phyloP scores from a whole-genome alignment of 2,329 filamentous ascomycete species.

The Colletotrichum sp. region DNA sequence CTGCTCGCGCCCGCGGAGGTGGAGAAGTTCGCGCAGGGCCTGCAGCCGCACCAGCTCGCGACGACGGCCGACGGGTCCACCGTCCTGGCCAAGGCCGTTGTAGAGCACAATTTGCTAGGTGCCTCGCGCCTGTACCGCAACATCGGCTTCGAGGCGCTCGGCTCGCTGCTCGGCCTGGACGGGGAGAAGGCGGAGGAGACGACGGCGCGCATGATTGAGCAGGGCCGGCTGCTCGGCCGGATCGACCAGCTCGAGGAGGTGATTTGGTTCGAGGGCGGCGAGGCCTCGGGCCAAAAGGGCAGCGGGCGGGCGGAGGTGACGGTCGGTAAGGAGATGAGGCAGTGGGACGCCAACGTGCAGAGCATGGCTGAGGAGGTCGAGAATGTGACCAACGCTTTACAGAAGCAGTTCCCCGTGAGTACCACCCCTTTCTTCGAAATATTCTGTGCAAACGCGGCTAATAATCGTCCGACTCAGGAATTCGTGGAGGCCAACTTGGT shows the following conservation, averaged over 20 bases:
- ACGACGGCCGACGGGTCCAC: conserved; percentile 90
- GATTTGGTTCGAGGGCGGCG: conserved; percentile 83
- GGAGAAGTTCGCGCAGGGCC: conserved; percentile 78
- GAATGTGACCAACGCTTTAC: conserved; percentile 80
- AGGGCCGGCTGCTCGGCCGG: conserved; percentile 82
- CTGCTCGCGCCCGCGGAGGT: conserved; percentile 84
- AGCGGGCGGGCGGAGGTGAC: conserved; percentile 68
- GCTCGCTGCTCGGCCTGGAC: conserved; percentile 77
- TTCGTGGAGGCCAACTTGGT: conserved; percentile 62
- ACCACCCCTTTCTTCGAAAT: conserved; percentile 10
- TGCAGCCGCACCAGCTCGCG: conserved; percentile 89
- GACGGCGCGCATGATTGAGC: conserved; percentile 94
- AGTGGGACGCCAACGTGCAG: conserved; percentile 91
- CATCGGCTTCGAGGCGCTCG: conserved; percentile 78
- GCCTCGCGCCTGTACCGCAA: conserved; percentile 82
- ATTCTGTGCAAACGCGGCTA: conserved; percentile 12
- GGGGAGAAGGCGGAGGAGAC: conserved; percentile 87
- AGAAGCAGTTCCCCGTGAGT: conserved; percentile 76
- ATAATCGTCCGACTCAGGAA: conserved; percentile 40
- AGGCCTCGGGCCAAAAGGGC: conserved; percentile 72
- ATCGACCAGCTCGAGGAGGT: conserved; percentile 94
- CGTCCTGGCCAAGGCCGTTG: conserved; percentile 88
- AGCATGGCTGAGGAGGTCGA: conserved; percentile 89
- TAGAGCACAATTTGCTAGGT: conserved; percentile 94
- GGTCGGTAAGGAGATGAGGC: conserved; percentile 74